These are phyloP conservation scores for Emergomyces orientalis DNA, from an alignment of 2,329 filamentous ascomycete genomes.

Conservation along the genomic window DNA sequence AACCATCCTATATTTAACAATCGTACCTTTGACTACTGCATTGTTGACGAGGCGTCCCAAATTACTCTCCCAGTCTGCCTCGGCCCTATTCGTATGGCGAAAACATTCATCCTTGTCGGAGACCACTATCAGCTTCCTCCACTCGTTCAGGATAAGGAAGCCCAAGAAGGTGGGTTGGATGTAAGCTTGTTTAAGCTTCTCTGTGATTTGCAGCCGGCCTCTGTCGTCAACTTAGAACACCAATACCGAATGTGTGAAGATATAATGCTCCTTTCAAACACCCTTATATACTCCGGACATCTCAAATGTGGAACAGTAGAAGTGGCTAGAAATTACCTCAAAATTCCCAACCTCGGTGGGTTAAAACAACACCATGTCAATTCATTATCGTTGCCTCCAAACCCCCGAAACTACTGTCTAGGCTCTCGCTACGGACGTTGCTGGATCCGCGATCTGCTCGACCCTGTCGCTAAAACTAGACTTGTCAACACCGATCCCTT, in stretches of 20 bases:
- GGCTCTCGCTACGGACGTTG: constrained; percentile 47
- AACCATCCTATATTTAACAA: constrained; percentile 82
- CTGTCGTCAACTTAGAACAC: constrained; percentile 84
- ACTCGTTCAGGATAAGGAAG: constrained; percentile 84
- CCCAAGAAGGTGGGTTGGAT: constrained; percentile 75
- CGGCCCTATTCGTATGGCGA: constrained; percentile 85
- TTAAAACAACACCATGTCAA: constrained; percentile 48
- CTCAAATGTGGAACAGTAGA: constrained; percentile 78
- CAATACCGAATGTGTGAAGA: constrained; percentile 99
- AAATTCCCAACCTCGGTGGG: constrained; percentile 53
- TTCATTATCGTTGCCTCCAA: constrained; percentile 10
- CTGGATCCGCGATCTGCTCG: constrained; percentile 66
- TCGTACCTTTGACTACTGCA: constrained; percentile 92
- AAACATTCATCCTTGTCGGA: constrained; percentile 87
- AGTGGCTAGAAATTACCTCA: constrained; percentile 60
- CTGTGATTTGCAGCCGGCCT: constrained; percentile 75
- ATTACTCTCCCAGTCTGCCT: constrained; percentile 93
- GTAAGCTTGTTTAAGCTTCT: constrained; percentile 89
- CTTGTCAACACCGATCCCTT: constrained; percentile 86
- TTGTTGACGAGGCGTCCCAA: constrained; percentile 95
- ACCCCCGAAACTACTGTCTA: constrained; percentile 44
- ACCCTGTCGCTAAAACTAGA: constrained; percentile 62
- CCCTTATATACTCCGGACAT: constrained; percentile 81
- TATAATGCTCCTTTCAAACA: constrained; percentile 89
- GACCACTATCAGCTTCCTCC: constrained; percentile 95